Base-by-base conservation (phyloP, 106 monocot species). In the Platanthera zijinensis region DNA sequence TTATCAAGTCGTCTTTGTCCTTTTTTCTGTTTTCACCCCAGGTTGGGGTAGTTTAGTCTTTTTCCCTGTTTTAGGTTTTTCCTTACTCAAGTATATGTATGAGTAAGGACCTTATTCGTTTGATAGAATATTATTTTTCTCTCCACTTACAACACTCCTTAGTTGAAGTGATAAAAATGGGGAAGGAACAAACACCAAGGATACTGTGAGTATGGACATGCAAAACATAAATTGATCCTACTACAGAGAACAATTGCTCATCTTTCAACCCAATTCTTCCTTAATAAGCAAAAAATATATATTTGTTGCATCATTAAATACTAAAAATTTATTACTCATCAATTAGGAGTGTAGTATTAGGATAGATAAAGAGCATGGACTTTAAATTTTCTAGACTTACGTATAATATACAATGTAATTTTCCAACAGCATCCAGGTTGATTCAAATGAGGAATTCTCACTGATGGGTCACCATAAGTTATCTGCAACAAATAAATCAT, bases 401-500 rank as follows among this genome's bases (percentile, higher is more conserved):
- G 91, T 84, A 99, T 74, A 25, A 99, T 86, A 76, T 89, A 94
- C 14, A 99, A 79, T 61, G 72, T 53, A 63, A 99, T 94, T 73
- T 94, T 87, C 94, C 97, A 99, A 84, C 51, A 71, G 64, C 85
- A 88, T 79, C 88, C 90, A 68, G 64, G 52, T 83, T 86, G 86
- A n/a, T 91, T 84, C 78, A 94, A 76, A 83, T 90, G 93, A 51
- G 83, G 86, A 74, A 99, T 75, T 21, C 94, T 79, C 25, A 86
- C 87, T 39, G 94, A 91, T 21, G 97, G 97, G 84, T 94, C 97
- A 76, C 97, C 94, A 77, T 99, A 97, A 5, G 91, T 97, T 76
- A 97, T 91, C 96, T 97, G 81, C 50, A 72, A 68, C 50, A 4
- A 9, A 84, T 18, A 32, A 73, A 7, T 4, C 13, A 77, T 64